Evolutionary conservation across 306 rosid genomes (phyloP).

Genomic region (Dryas octopetala): DNA sequence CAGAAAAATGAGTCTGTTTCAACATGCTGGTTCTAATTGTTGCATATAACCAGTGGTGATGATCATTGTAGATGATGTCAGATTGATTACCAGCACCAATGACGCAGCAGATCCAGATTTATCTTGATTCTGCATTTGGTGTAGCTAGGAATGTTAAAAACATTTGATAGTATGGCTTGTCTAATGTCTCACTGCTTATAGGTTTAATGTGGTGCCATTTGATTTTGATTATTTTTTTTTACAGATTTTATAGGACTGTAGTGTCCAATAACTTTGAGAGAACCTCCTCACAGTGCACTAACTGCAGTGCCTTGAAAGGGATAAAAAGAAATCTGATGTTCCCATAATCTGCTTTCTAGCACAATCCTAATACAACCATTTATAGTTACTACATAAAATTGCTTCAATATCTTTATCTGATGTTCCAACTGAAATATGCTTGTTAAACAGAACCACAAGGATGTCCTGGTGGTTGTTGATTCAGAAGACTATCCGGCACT

Average conservation of each 20-base stretch:
- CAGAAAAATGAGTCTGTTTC: background rate
- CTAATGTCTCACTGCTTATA: background rate
- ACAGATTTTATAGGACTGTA: no score
- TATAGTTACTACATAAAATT: background rate
- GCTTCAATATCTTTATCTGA: conserved; percentile 7
- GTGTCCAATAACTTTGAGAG: no score
- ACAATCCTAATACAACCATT: background rate
- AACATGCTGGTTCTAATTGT: background rate
- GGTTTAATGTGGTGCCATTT: background rate
- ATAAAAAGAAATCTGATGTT: no score
- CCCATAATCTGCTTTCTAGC: background rate
- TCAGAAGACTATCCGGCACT: conserved; percentile 79
- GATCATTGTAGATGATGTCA: no score
- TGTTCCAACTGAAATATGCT: conserved; percentile 16
- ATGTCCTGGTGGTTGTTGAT: conserved; percentile 90
- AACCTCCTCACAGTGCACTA: no score
- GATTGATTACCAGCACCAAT: no score
- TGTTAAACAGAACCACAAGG: conserved; percentile 76
- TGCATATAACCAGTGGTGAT: background rate
- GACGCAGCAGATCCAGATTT: background rate
- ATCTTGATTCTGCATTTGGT: background rate
- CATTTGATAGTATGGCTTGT: background rate
- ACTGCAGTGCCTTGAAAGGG: no score
- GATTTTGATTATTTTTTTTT: background rate
- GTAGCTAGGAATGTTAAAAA: background rate